Percentiles rank a stretch among this genome's conserved stretches.
Evolutionary conservation across 2,329 filamentous ascomycete genomes (phyloP).

Genomic region (Plenodomus biglobosus): DNA sequence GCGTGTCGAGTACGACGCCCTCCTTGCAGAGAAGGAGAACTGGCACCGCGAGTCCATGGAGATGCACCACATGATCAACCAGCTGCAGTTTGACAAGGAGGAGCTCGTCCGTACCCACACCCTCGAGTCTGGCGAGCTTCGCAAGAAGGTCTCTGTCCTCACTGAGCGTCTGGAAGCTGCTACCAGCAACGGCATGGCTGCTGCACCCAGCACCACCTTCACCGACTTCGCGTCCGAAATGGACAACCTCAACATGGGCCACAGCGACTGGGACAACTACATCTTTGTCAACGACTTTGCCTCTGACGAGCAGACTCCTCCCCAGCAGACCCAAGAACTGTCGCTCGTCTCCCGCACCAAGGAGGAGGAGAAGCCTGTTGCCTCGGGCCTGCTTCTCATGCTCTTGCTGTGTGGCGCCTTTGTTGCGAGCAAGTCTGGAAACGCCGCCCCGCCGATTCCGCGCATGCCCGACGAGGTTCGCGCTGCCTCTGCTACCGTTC

Average conservation of each 20-base stretch:
- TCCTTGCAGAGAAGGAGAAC: slow-evolving; percentile 61
- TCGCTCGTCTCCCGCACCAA: slow-evolving; percentile 49
- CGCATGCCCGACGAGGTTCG: slow-evolving; percentile 79
- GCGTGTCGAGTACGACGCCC: slow-evolving; percentile 60
- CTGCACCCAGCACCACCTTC: slow-evolving; percentile 63
- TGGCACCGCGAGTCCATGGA: slow-evolving; percentile 73
- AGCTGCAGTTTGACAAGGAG: slow-evolving; percentile 81
- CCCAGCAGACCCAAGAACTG: slow-evolving; percentile 42
- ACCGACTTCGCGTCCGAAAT: slow-evolving; percentile 75
- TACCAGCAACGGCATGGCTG: slow-evolving; percentile 49
- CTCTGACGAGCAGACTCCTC: slow-evolving; percentile 53
- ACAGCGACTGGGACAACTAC: slow-evolving; percentile 76
- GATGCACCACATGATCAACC: slow-evolving; percentile 73
- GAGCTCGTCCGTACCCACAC: slow-evolving; percentile 87
- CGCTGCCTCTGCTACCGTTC: slow-evolving; percentile 72
- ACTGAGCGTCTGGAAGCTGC: slow-evolving; percentile 68
- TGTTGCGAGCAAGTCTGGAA: slow-evolving; percentile 81
- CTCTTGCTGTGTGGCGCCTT: slow-evolving; percentile 95
- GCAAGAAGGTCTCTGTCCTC: slow-evolving; percentile 87
- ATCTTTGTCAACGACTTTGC: slow-evolving; percentile 73
- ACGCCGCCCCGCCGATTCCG: slow-evolving; percentile 70
- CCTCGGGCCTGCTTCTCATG: slow-evolving; percentile 86
- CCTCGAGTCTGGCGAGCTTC: slow-evolving; percentile 83
- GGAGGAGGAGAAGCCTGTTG: slow-evolving; percentile 62
- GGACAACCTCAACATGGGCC: slow-evolving; percentile 79